Evolutionary conservation across 2,329 filamentous ascomycete genomes (phyloP), one percentile per base, ranked within the genome.

Genomic region (Boeremia lycopersici): DNA sequence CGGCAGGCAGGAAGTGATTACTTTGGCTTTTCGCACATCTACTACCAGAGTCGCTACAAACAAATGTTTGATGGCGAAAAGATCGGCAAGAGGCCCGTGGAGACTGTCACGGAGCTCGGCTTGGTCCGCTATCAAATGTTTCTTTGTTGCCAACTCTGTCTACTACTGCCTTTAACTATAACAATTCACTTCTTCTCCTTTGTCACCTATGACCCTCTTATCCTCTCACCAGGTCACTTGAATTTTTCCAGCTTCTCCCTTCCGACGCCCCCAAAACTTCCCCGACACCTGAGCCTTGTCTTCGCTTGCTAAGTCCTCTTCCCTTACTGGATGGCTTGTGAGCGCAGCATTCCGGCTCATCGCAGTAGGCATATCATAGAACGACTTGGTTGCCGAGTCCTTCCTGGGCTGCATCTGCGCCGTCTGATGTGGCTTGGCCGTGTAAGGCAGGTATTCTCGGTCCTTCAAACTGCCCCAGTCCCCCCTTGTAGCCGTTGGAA

Each of bases 91-190:
- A 3, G 19, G 19, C 19, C 5, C 5, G 19, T 23, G 19, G 19
- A 23, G 19, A 2, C n/a, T n/a, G n/a, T n/a, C n/a, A n/a, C n/a
- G n/a, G n/a, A n/a, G n/a, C n/a, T n/a, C n/a, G n/a, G n/a, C 19
- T 23, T 23, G 19, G 19, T 23, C 19, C 19, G 19, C 19, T 23
- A 23, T 23, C 19, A 23, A 23, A 23, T 23, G 19, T 23, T 23
- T 23, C 19, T 23, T 23, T 23, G 19, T 23, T 23, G 19, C 19
- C 19, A 23, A 23, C 5, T 23, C 19, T 23, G 19, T 23, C 19
- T 23, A 23, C 48, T 56, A 56, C 47, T 51, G 47, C 53, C 47
- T 51, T 56, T 56, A 56, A 56, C 53, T 52, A 51, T 44, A 51
- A 56, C 46, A 55, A 55, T 50, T 55, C 52, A 50, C 52, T 50